phyloP scores from a whole-genome alignment of 1,139 yeast genomes.

The Debaryomyces sp. region DNA sequence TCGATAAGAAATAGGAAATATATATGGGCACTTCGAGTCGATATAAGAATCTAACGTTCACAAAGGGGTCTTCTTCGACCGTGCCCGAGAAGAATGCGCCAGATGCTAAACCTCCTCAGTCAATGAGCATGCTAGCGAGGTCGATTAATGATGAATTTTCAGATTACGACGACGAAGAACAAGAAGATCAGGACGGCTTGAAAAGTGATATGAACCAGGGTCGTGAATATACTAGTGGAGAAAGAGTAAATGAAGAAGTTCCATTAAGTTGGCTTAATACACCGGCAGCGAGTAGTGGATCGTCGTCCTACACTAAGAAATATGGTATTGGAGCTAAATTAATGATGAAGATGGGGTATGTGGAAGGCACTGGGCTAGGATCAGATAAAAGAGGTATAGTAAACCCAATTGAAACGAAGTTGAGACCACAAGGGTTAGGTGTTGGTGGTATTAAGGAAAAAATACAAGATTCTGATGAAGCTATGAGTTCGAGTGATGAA shows the following conservation, averaged over 20 bases:
- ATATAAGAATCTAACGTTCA: conserved; percentile 9
- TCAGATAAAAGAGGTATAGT: conserved; percentile 68
- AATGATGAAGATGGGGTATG: conserved; percentile 85
- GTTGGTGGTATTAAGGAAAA: conserved; percentile 62
- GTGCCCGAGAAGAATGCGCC: background rate
- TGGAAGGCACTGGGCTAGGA: conserved; percentile 83
- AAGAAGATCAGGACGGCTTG: conserved; percentile 9
- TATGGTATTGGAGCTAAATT: conserved; percentile 90
- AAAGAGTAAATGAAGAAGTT: background rate
- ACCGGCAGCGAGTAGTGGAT: background rate
- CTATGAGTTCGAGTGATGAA: conserved; percentile 19
- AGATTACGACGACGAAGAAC: conserved; percentile 25
- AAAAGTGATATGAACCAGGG: background rate
- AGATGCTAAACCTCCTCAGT: background rate
- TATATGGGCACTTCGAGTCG: conserved; percentile 2
- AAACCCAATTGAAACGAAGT: conserved; percentile 72
- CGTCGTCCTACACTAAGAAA: conserved; percentile 13
- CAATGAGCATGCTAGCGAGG: conserved; percentile 15
- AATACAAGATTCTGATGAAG: conserved; percentile 15
- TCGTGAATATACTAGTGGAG: background rate
- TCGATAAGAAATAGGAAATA: background rate
- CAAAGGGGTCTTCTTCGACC: conserved; percentile 9
- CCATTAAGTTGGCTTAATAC: background rate
- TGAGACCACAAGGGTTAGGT: conserved; percentile 71
- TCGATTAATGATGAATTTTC: conserved; percentile 23